Evolutionary conservation across 2,329 filamentous ascomycete species (phyloP).

Genomic region (Aspergillus transmontanensis): DNA sequence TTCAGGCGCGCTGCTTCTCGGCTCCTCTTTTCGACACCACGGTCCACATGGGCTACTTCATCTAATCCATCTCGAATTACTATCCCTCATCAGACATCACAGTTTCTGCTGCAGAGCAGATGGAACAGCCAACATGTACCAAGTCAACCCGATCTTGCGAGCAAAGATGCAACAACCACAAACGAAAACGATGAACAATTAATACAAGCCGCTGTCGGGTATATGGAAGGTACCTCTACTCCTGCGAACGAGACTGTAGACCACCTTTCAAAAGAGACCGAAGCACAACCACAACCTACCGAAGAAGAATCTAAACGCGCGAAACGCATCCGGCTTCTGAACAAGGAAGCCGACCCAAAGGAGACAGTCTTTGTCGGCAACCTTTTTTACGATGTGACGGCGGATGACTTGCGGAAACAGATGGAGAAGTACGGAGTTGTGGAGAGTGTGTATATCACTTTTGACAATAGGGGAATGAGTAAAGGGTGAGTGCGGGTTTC

Average conservation of each 20-base stretch:
- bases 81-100: conserved; percentile 43
- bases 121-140: conserved; percentile 18
- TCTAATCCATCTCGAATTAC: conserved; percentile 30
- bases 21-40: conserved; percentile 52
- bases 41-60: conserved; percentile 45
- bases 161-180: background rate
- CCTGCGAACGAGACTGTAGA: background rate
- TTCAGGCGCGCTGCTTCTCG: conserved; percentile 61
- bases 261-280: conserved; percentile 34
- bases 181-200: conserved; percentile 7
- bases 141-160: background rate
- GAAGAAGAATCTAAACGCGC: conserved; percentile 12
- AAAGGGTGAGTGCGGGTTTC: conserved; percentile 60
- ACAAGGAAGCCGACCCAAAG: conserved; percentile 32
- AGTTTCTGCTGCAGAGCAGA: conserved; percentile 45
- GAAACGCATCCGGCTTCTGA: conserved; percentile 13
- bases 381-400: conserved; percentile 68
- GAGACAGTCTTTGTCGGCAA: conserved; percentile 67
- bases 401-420: conserved; percentile 60
- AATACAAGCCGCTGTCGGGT: conserved; percentile 8
- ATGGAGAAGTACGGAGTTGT: conserved; percentile 63
- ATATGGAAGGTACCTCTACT: conserved; percentile 2
- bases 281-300: conserved; percentile 28
- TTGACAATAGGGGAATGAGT: conserved; percentile 65
- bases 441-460: conserved; percentile 56